Conservation (phyloP, 1,139 yeast genomes). For the Yamadazyma diospyri region DNA sequence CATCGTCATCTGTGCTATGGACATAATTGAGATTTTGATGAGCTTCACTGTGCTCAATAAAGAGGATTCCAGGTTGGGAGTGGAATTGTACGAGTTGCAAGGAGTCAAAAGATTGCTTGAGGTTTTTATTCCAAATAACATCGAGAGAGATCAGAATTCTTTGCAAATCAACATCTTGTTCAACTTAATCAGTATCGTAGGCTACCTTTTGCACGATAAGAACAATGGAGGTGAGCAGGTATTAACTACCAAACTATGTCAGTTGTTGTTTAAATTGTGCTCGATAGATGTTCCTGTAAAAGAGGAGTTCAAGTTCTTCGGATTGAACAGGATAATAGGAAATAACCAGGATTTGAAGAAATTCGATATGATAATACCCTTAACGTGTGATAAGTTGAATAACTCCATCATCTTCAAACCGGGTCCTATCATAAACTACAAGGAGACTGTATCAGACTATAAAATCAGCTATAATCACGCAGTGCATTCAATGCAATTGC, state of each 20-base stretch:
- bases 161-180: constrained; percentile 39
- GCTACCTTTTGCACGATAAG: constrained; percentile 8
- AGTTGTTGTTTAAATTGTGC: constrained; percentile 37
- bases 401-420: constrained; percentile 28
- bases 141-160: constrained; percentile 34
- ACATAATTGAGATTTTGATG: constrained; percentile 46
- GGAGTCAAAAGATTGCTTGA: constrained; percentile 22
- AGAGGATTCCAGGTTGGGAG: constrained; percentile 5
- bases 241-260: constrained; percentile 23
- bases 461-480: constrained; percentile 37
- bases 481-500: constrained; percentile 35
- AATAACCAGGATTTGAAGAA: constrained; percentile 41
- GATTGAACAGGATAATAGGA: constrained; percentile 53
- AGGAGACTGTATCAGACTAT: constrained; percentile 10
- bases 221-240: constrained; percentile 21
- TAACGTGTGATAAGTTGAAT: constrained; percentile 21
- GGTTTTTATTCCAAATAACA: constrained; percentile 35
- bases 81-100: constrained; percentile 6
- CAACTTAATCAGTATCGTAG: constrained; percentile 39
- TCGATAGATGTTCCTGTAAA: constrained; percentile 39
- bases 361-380: constrained; percentile 32
- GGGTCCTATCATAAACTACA: constrained; percentile 22
- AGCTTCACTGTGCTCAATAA: constrained; percentile 17
- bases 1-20: constrained; percentile 48
- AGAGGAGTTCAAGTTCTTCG: constrained; percentile 43